Evolutionary conservation across 352 stramenopile genomes (phyloP).

Genomic region (Pythium aristosporum): DNA sequence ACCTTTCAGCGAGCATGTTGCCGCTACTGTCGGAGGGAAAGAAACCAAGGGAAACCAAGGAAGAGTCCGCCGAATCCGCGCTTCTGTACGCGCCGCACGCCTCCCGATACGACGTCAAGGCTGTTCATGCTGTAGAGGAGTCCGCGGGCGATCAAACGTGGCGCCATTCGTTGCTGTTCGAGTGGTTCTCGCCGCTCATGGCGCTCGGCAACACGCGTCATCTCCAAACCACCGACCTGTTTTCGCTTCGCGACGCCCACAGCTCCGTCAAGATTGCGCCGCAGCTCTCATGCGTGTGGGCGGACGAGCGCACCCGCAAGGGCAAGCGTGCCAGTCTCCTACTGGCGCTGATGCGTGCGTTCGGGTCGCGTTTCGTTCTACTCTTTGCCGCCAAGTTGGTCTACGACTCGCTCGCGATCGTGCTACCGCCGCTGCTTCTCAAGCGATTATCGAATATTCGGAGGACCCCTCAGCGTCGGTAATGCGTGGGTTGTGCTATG

Average conservation of each 20-base stretch:
- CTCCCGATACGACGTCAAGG: conserved; percentile 9
- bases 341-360: conserved; percentile 46
- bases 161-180: conserved; percentile 16
- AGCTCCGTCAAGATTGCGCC: neutral
- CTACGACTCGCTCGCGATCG: conserved; percentile 58
- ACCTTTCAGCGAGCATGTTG: conserved; percentile 10
- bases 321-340: conserved; percentile 40
- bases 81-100: conserved; percentile 6
- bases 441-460: conserved; percentile 74
- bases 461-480: conserved; percentile 44
- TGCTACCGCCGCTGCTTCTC: conserved; percentile 67
- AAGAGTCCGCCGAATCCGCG: conserved; percentile 1
- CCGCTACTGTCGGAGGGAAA: neutral
- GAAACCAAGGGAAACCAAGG: neutral
- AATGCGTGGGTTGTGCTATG: conserved; percentile 54
- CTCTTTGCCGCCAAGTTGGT: conserved; percentile 63
- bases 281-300: neutral
- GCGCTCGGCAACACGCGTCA: conserved; percentile 16
- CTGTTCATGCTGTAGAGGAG: conserved; percentile 10
- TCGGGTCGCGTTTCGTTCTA: conserved; percentile 51
- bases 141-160: conserved; percentile 9
- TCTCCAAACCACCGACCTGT: conserved; percentile 8
- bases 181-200: conserved; percentile 23
- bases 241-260: conserved; percentile 13
- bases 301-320: neutral